Evolutionary conservation across 2,329 filamentous ascomycete genomes (phyloP), one percentile per base, ranked within the genome.

Genomic region (Aspergillus novoparasiticus): DNA sequence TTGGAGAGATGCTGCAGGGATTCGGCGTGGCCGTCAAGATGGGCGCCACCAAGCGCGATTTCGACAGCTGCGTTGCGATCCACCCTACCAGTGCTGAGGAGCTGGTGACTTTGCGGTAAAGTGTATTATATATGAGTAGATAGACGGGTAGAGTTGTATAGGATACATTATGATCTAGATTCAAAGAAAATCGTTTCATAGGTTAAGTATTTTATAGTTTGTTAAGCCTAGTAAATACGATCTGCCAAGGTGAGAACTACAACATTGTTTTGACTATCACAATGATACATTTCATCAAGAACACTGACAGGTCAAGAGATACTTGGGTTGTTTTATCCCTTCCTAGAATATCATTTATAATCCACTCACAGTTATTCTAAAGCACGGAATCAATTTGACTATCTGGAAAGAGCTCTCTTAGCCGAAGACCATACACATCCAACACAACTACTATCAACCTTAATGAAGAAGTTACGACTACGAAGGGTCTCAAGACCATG

Each of bases 21-120:
- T 91, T 93, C 75, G 90, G 89, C 57, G 89, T 93, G 26, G 90
- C 90, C 19, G 79, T 93, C 69, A 92, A 91, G 85, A 92, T 93
- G 90, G 90, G 90, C 51, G 90, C 90, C 39, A 92, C 87, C 60
- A 93, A 93, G 86, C 85, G 85, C 69, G 89, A 92, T 76, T 90
- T 93, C 76, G 90, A 93, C 73, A 89, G 82, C 73, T 90, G 88
- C 71, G 88, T 92, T 59, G 89, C 90, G 63, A 93, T 93, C 70
- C 90, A 93, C 78, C 90, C 90, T 23, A 93, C 90, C 14, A 90
- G 88, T 69, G 87, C 90, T 1, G 90, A 93, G 79, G 90, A 93
- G 79, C 74, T 93, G 78, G 90, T 92, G 57, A 79, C 77, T 28
- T 41, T 77, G 66, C 89, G 72, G 61, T 76, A 72, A 61, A 95